These are phyloP conservation scores for Pichia rugopelliculosa DNA, from an alignment of 805 yeast species.

Conservation along the genomic window DNA sequence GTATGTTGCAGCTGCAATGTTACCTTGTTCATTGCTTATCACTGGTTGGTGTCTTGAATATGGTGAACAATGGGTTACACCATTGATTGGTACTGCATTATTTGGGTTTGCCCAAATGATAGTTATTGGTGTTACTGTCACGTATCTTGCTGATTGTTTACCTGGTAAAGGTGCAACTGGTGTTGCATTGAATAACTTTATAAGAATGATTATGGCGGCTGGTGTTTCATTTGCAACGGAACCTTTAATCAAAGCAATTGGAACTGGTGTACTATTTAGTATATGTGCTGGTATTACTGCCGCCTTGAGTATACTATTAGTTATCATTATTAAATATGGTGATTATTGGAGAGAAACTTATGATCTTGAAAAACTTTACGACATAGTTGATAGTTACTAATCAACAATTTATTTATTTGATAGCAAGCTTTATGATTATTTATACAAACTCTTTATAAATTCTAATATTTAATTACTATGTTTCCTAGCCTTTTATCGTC, in stretches of 20 bases:
- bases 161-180: constrained; percentile 91
- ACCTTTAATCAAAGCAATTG: constrained; percentile 60
- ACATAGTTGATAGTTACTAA: constrained; percentile 30
- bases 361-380: constrained; percentile 52
- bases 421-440: neutral
- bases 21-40: constrained; percentile 59
- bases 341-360: constrained; percentile 56
- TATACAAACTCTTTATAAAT: neutral
- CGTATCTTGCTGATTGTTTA: constrained; percentile 74
- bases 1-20: constrained; percentile 51
- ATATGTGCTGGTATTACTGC: constrained; percentile 56
- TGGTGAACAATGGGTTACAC: constrained; percentile 66
- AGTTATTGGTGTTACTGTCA: constrained; percentile 71
- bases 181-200: constrained; percentile 71
- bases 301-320: constrained; percentile 34
- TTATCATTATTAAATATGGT: constrained; percentile 47
- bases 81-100: constrained; percentile 72
- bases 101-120: constrained; percentile 83
- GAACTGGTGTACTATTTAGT: constrained; percentile 62
- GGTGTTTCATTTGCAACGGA: constrained; percentile 68
- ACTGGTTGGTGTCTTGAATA: constrained; percentile 78
- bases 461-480: neutral
- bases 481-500: neutral
- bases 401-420: neutral
- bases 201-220: constrained; percentile 69